Base-by-base conservation (phyloP, 2,329 filamentous ascomycete species). In the Aaosphaeria pasadenensis region DNA sequence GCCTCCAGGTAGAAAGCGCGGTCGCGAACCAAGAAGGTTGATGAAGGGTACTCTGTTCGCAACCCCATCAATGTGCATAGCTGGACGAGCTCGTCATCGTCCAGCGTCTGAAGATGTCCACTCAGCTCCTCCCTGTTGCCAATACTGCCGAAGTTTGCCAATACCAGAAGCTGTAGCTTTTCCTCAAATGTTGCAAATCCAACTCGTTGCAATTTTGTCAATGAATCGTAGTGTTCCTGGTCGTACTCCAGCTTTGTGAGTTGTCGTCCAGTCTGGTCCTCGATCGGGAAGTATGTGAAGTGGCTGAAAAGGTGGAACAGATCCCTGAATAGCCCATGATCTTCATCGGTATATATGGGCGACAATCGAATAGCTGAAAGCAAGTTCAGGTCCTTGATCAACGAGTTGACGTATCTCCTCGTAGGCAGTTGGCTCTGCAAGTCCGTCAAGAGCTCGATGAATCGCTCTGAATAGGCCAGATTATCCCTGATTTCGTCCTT, bases 351-450 rank as follows among this genome's bases (percentile, higher is more conserved):
- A 61, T 87, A 95, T 60, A 92, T 73, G 1, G 87, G 86, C 1
- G 92, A 96, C 13, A 95, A 74, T 42, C 81, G 82, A 59, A 96
- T 84, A 7, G 88, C 82, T 1, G 92, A 77, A 30, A 96, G 72
- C 24, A 95, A 71, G 65, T 97, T 91, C 41, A 97, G 75, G 65
- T 99, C 92, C 59, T 88, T 85, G 11, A 97, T 71, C 39, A 99
- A 74, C 1, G 89, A 85, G 69, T 96, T 96, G 65, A 95, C 89
- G 67, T 97, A 97, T 69, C 94, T 84, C 58, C 94, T 81, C 4
- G 95, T 99, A 0, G 94, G 94, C 42, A 97, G 77, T 68, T 99
- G 94, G 62, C 92, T 96, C 67, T 95, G 85, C 17, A 99, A 74
- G 66, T 99, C 94, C 6, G 88, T 86, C 42, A 99, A 76, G 44